Conservation (phyloP, 73 alveolate species). For the Stentor coeruleus region DNA sequence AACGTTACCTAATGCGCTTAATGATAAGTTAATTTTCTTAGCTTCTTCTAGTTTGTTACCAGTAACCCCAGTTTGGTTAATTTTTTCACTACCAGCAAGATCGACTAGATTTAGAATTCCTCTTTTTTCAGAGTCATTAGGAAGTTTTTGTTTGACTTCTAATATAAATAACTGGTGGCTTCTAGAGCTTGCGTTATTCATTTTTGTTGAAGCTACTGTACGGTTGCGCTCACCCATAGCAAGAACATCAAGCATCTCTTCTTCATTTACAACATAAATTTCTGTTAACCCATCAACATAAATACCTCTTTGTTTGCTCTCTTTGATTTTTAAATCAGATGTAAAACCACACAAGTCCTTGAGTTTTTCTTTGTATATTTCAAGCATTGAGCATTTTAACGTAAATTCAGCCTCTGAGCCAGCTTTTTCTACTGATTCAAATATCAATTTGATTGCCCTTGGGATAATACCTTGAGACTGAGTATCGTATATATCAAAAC, state of each 20-base stretch:
- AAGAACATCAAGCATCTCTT: conserved; percentile 38
- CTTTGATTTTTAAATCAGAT: conserved; percentile 41
- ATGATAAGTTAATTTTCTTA: conserved; percentile 68
- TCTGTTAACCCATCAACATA: conserved; percentile 54
- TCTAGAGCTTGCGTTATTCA: conserved; percentile 34
- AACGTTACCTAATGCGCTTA: conserved; percentile 76
- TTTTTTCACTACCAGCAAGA: conserved; percentile 88
- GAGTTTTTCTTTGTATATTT: conserved; percentile 50
- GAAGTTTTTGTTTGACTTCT: conserved; percentile 7
- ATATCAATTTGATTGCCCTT: conserved; percentile 59
- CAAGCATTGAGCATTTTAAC: conserved; percentile 46
- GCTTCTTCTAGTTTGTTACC: conserved; percentile 85
- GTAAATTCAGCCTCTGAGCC: conserved; percentile 37
- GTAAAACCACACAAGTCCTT: conserved; percentile 31
- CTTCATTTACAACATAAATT: conserved; percentile 43
- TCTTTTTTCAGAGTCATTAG: conserved; percentile 12
- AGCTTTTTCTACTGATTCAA: conserved; percentile 36
- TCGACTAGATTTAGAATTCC: conserved; percentile 74
- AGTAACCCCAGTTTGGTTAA: conserved; percentile 67
- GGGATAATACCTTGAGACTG: conserved; percentile 68
- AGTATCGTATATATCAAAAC: conserved; percentile 65
- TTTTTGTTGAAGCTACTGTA: conserved; percentile 49
- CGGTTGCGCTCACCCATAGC: conserved; percentile 42
- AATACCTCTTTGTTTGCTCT: conserved; percentile 46
- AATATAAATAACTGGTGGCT: conserved; percentile 24